These are phyloP conservation scores for Rhipidocladum racemiflorum DNA, from an alignment of 176 grass and related monocot genomes.

Conservation along the genomic window DNA sequence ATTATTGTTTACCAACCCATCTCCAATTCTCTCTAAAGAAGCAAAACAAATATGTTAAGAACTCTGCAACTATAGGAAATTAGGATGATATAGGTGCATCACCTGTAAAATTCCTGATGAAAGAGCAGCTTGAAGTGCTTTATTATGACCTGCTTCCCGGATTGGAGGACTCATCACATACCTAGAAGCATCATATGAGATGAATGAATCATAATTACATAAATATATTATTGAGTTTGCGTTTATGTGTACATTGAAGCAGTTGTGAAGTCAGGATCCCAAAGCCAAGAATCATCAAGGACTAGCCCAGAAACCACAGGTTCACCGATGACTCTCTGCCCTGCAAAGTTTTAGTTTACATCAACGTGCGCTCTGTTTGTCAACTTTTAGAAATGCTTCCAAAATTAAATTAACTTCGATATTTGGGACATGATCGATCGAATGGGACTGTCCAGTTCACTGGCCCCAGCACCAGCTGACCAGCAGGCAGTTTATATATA, in stretches of 20 bases:
- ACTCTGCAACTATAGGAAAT: not conserved
- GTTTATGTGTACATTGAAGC: conserved; percentile 66
- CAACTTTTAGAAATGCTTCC: not conserved
- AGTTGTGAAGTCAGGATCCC: conserved; percentile 76
- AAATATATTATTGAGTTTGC: not conserved
- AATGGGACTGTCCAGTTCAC: not conserved
- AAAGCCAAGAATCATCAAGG: conserved; percentile 96
- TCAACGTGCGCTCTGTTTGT: conserved; percentile 20
- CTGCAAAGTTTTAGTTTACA: conserved; percentile 41
- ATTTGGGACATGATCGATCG: conserved; percentile 12
- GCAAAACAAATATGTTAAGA: not conserved
- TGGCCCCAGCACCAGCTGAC: not conserved
- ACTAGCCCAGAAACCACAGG: conserved; percentile 91
- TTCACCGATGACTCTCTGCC: conserved; percentile 90
- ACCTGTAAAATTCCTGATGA: conserved; percentile 93
- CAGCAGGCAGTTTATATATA: not conserved
- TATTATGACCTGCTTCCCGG: conserved; percentile 75
- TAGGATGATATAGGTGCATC: not conserved
- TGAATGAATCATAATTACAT: conserved; percentile 16
- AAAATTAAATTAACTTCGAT: conserved; percentile 11
- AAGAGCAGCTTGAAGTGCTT: conserved; percentile 83
- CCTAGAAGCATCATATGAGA: conserved; percentile 50
- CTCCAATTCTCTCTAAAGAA: not conserved
- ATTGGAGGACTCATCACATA: conserved; percentile 99
- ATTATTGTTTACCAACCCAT: not conserved